Evolutionary conservation across 306 rosid species (phyloP).

Genomic region (Astragalus glycyphyllos): DNA sequence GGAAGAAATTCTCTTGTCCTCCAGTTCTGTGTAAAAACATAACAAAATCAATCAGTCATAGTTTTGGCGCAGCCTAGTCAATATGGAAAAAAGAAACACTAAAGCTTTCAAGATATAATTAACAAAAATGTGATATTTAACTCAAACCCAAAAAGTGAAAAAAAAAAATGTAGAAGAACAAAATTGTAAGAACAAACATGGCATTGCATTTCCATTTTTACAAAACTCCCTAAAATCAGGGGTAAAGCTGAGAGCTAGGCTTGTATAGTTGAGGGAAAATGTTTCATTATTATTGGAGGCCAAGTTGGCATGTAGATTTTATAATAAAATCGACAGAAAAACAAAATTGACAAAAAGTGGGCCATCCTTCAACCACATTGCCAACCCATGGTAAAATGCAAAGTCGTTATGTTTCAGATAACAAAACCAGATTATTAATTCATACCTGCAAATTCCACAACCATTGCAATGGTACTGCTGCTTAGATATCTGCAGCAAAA

Average conservation of each 20-base stretch:
- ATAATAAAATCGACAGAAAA: neutral
- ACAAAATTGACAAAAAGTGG: neutral
- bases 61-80: neutral
- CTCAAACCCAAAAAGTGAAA: neutral
- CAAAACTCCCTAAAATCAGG: neutral
- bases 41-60: slow-evolving; percentile 29
- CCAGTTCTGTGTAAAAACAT: slow-evolving; percentile 65
- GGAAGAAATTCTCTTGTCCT: slow-evolving; percentile 78
- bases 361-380: neutral
- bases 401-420: neutral
- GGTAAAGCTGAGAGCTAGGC: neutral
- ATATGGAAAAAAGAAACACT: neutral
- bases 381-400: neutral
- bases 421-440: neutral
- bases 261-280: neutral
- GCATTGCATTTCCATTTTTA: slow-evolving; percentile 25
- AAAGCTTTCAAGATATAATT: neutral
- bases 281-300: neutral
- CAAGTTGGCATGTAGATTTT: neutral
- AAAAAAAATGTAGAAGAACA: slow-evolving; percentile 12
- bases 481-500: slow-evolving; percentile 66
- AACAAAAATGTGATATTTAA: neutral
- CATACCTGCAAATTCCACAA: slow-evolving; percentile 95
- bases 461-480: slow-evolving; percentile 84
- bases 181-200: neutral